Evolutionary conservation across 2,329 filamentous ascomycete species (phyloP).

Genomic region (Alternaria arborescens): DNA sequence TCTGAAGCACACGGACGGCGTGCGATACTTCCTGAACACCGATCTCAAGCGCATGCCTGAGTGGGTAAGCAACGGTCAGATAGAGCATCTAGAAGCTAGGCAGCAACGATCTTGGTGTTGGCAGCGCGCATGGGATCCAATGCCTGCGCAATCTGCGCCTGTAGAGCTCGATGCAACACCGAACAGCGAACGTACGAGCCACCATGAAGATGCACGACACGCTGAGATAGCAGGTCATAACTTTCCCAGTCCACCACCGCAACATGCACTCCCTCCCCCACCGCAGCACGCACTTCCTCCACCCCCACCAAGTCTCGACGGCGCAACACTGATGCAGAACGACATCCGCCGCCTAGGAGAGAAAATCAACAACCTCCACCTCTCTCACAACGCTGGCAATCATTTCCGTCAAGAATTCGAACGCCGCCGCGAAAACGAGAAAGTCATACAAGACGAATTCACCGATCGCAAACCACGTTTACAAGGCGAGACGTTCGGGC

Average conservation of each 20-base stretch:
- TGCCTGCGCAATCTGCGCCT: constrained; percentile 30
- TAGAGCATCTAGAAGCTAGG: constrained; percentile 37
- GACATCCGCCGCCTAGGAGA: constrained; percentile 44
- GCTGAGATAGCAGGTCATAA: constrained; percentile 7
- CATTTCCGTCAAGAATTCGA: constrained; percentile 28
- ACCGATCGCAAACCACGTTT: constrained; percentile 22
- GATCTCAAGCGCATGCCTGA: constrained; percentile 50
- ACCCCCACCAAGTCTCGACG: constrained; percentile 26
- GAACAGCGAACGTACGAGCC: not conserved
- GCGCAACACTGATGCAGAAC: constrained; percentile 33
- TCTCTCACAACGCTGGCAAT: constrained; percentile 18
- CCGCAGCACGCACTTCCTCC: constrained; percentile 21
- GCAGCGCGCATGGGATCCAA: constrained; percentile 44
- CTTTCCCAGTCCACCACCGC: constrained; percentile 15
- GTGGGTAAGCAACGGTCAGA: constrained; percentile 45
- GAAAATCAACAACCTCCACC: constrained; percentile 43
- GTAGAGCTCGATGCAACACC: constrained; percentile 42
- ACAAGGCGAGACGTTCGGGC: constrained; percentile 13
- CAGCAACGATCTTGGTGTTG: constrained; percentile 50
- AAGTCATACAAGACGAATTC: constrained; percentile 40
- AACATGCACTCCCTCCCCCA: constrained; percentile 17
- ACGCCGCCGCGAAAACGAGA: constrained; percentile 39
- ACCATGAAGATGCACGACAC: not conserved
- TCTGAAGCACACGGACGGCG: constrained; percentile 49
- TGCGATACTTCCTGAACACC: constrained; percentile 53